Percentiles rank a stretch among this genome's conserved stretches.
These are phyloP conservation scores for Corymbia maculata DNA, from an alignment of 345 rosid species.

Conservation along the genomic window DNA sequence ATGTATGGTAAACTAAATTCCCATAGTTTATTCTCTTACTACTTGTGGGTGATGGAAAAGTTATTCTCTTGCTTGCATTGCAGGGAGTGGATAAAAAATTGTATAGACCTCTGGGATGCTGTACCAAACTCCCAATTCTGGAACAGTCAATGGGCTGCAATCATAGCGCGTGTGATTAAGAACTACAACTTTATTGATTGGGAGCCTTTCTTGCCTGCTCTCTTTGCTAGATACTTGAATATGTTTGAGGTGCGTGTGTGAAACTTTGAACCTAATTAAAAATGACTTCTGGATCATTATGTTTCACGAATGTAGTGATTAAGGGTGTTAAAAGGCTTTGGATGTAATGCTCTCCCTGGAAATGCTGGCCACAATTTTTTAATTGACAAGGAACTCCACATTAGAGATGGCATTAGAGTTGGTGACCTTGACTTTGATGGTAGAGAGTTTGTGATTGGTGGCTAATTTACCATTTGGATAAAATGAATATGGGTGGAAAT, in stretches of 20 bases:
- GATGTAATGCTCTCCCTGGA: not conserved
- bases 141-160: slow-evolving; percentile 95
- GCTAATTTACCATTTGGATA: not conserved
- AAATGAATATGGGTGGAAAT: not conserved
- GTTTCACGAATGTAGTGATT: not conserved
- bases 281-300: not conserved
- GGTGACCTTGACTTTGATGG: not conserved
- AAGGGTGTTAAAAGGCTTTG: not conserved
- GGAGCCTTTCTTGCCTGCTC: slow-evolving; percentile 69
- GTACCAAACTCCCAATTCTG: slow-evolving; percentile 96
- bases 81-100: slow-evolving; percentile 74
- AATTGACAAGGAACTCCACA: not conserved
- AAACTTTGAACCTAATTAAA: not conserved
- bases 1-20: slow-evolving; percentile 36
- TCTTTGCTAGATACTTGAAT: slow-evolving; percentile 75
- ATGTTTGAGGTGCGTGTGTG: slow-evolving; percentile 87
- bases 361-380: not conserved
- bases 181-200: slow-evolving; percentile 64
- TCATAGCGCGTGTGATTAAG: slow-evolving; percentile 80
- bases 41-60: not conserved
- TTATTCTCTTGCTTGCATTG: slow-evolving; percentile 13
- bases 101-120: slow-evolving; percentile 76
- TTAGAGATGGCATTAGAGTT: not conserved
- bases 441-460: not conserved
- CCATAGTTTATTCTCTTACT: not conserved